Evolutionary conservation across 495 filamentous ascomycete species (phyloP).

Genomic region (Astrothelium subdiscretum): DNA sequence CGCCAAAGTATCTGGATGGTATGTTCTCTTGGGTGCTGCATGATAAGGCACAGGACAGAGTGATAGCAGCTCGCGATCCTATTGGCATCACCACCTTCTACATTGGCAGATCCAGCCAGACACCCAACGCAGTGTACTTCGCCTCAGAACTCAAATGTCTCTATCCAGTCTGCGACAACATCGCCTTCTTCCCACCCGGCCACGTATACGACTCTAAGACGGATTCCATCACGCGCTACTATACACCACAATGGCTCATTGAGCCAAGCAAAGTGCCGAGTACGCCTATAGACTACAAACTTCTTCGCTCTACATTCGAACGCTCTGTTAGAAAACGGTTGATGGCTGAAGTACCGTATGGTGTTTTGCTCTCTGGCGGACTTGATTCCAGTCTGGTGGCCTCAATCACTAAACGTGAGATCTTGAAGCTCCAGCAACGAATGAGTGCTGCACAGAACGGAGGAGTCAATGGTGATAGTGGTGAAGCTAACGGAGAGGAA

Average conservation of each 20-base stretch:
- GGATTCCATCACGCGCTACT: conserved; percentile 70
- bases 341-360: conserved; percentile 98
- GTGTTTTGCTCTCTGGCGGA: conserved; percentile 88
- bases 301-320: conserved; percentile 71
- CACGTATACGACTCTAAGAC: conserved; percentile 92
- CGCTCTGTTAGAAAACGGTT: conserved; percentile 87
- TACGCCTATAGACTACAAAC: conserved; percentile 68
- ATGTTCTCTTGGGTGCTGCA: conserved; percentile 99
- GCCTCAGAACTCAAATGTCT: conserved; percentile 93
- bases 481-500: conserved; percentile 38
- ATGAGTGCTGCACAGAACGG: conserved; percentile 29
- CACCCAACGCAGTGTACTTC: conserved; percentile 82
- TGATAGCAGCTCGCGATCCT: conserved; percentile 86
- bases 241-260: conserved; percentile 78
- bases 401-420: conserved; percentile 90
- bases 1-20: conserved; percentile 89
- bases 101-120: conserved; percentile 73
- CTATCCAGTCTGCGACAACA: conserved; percentile 88
- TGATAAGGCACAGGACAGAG: conserved; percentile 83
- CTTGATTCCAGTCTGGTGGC: conserved; percentile 93
- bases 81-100: conserved; percentile 98
- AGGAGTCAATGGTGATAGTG: conserved; percentile 23
- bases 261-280: conserved; percentile 66
- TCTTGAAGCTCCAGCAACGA: conserved; percentile 51
- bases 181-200: conserved; percentile 86